Base-by-base conservation (phyloP, 768 basidiomycete genomes). In the Mrakia blollopis region DNA sequence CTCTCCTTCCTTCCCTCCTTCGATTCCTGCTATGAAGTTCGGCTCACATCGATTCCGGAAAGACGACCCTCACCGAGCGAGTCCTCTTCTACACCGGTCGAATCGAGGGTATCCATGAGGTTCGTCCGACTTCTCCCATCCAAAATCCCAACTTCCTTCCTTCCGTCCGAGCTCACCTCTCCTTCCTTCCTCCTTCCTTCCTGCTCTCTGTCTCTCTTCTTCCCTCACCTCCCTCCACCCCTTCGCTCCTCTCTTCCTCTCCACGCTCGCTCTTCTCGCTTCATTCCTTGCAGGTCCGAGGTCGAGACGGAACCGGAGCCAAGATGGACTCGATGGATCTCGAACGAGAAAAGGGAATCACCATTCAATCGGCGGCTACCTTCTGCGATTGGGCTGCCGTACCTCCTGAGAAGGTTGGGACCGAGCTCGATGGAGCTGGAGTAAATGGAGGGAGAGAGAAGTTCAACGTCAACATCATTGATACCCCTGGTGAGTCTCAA, bases 261-360 rank as follows among this genome's bases (percentile, higher is more conserved):
- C n/a, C n/a, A n/a, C n/a, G n/a, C n/a, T n/a, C n/a, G n/a, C n/a
- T n/a, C n/a, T 10, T 67, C 52, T 57, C 21, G 25, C n/a, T 23
- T 35, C 67, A 30, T 73, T 44, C 25, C 14, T 78, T n/a, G 28
- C 80, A 93, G 92, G 93, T 96, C 78, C 88, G 97, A 78, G 97
- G 97, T 62, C 88, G 92, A 73, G 97, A 99, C 83, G 90, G 91
- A 39, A 94, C 98, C 28, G 97, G 97, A 72, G 97, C 97, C 11
- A 99, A 99, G 86, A 99, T 99, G 97, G 97, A 99, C 84, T 93
- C 91, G 80, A 99, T 99, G 97, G 97, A 99, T 79, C 86, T 99
- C 6, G 97, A 99, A 83, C 87, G 96, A 67, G 97, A 98, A 85
- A 98, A 99, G 85, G 97, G 97, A 54, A 99, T 99, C 81, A 99